Base-by-base conservation (phyloP, 2,329 filamentous ascomycete genomes). In the Davidsoniella virescens region DNA sequence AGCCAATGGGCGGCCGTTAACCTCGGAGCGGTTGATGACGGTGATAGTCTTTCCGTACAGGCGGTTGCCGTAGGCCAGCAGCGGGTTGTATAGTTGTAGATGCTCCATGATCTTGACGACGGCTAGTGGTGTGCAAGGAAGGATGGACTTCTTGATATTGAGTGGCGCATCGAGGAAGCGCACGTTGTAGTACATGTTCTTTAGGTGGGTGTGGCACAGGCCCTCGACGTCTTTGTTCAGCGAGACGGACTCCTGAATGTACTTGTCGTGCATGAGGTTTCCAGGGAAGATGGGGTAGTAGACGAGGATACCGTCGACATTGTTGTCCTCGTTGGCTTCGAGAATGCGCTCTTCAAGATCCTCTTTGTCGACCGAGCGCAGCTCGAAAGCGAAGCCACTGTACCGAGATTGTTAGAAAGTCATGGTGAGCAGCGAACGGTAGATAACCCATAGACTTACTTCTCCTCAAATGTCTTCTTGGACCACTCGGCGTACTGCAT, bases 111-210 rank as follows among this genome's bases (percentile, higher is more conserved):
- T 93, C 73, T 98, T 98, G 70, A 96, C 85, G 54, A 94, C 83
- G 23, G 92, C 92, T 20, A 98, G 76, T 14, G 92, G 92, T 2
- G 92, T 98, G 72, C 92, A 98, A 4, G 92, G 92, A 48, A 98
- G 70, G 57, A 96, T 86, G 45, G 83, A 93, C 70, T 98, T 96
- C 64, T 86, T 84, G 52, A 70, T 72, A 64, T 87, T 84, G 41
- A 72, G 65, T 4, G 82, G 82, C 20, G 80, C 70, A 66, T 98
- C 92, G 51, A 98, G 73, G 70, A 88, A 96, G 56, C 92, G 86
- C 59, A 94, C 78, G 69, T 98, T 98, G 71, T 95, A 85, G 69
- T 96, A 98, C 88, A 98, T 95, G 75, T 98, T 98, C 76, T 90
- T 88, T 61, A 96, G 83, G 68, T 96, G 88, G 62, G 81, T 82